Percentiles rank a stretch among this genome's conserved stretches.
Evolutionary conservation across 768 basidiomycete genomes (phyloP).

Genomic region (Psilocybe cyanescens): DNA sequence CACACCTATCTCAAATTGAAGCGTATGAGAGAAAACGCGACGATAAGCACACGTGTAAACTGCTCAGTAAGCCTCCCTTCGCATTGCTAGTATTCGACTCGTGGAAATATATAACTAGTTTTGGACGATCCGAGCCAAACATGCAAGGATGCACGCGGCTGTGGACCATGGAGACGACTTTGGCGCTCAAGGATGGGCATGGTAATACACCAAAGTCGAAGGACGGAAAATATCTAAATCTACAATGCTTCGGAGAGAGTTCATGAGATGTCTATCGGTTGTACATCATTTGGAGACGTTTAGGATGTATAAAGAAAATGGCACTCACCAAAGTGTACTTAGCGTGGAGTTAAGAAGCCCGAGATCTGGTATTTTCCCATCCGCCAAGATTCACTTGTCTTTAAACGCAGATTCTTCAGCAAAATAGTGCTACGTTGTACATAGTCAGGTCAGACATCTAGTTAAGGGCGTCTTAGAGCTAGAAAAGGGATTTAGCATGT

Average conservation of each 20-base stretch:
- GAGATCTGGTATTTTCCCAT: conserved; percentile 6
- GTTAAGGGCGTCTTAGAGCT: conserved; percentile 5
- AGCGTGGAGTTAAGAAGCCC: conserved; percentile 8
- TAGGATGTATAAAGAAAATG: not conserved
- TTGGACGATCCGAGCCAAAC: not conserved
- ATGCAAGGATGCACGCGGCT: not conserved
- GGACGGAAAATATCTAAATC: not conserved
- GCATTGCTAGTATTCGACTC: not conserved
- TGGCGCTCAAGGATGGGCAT: not conserved
- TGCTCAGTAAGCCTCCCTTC: conserved; percentile 1
- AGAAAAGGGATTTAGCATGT: conserved; percentile 2
- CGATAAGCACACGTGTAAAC: conserved; percentile 10
- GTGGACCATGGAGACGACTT: not conserved
- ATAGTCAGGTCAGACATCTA: not conserved
- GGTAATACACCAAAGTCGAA: not conserved
- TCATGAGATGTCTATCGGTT: not conserved
- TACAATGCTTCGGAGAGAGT: not conserved
- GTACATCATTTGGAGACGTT: conserved; percentile 11
- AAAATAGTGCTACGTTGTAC: not conserved
- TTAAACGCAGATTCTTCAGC: not conserved
- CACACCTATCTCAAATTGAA: not conserved
- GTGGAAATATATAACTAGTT: conserved; percentile 5
- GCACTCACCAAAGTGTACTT: not conserved
- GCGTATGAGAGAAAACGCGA: not conserved
- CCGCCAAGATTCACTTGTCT: not conserved